Percentiles rank a stretch among this genome's conserved stretches.
phyloP scores from a whole-genome alignment of 352 stramenopile genomes.

The Pythium utonaiense region DNA sequence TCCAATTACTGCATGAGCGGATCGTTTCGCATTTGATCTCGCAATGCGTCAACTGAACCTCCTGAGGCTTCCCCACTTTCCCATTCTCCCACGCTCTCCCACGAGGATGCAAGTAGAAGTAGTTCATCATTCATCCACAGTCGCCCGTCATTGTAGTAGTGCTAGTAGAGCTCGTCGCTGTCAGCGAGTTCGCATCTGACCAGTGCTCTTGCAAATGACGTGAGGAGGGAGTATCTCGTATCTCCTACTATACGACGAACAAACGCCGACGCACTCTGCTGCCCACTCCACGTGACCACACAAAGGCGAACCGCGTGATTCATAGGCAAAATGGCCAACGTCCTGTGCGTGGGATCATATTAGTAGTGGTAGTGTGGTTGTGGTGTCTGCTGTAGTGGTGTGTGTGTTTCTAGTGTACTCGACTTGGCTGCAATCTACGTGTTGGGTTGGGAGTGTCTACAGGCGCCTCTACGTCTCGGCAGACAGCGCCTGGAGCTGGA shows the following conservation, averaged over 20 bases:
- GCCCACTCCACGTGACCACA: too few relatives aligned
- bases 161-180: neutral
- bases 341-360: slow-evolving; percentile 7
- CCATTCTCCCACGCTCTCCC: too few relatives aligned
- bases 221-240: too few relatives aligned
- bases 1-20: slow-evolving; percentile 28
- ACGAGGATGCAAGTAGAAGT: too few relatives aligned
- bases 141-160: neutral
- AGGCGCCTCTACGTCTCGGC: slow-evolving; percentile 42
- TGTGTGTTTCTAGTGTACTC: slow-evolving; percentile 13
- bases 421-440: neutral
- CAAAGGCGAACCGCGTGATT: too few relatives aligned
- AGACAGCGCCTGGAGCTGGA: slow-evolving; percentile 79
- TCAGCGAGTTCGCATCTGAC: too few relatives aligned
- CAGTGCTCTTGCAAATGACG: too few relatives aligned
- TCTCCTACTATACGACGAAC: too few relatives aligned
- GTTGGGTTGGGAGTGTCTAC: neutral
- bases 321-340: neutral
- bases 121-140: too few relatives aligned
- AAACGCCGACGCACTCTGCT: too few relatives aligned
- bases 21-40: slow-evolving; percentile 14
- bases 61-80: slow-evolving; percentile 17
- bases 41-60: slow-evolving; percentile 22
- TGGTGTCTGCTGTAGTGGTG: neutral
- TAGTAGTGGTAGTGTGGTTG: slow-evolving; percentile 7